Conservation (phyloP, 1,284 basidiomycete genomes). For the Cryptococcus floricola region DNA sequence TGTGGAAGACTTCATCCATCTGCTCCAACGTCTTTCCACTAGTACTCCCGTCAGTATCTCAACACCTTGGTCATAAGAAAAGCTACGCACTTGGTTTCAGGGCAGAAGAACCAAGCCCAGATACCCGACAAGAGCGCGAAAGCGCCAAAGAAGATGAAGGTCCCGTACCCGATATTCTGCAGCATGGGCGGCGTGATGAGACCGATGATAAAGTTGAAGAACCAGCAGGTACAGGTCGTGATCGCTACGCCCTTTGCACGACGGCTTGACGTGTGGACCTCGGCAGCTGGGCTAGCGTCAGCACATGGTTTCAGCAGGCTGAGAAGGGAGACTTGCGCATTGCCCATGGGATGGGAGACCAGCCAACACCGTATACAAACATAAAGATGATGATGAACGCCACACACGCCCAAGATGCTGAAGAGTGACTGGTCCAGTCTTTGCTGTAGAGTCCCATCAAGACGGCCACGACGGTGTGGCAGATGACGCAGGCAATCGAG, state of each 20-base stretch:
- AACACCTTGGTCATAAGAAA: too few species aligned
- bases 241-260: neutral
- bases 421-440: conserved; percentile 20
- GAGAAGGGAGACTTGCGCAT: neutral
- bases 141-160: conserved; percentile 29
- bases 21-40: too few species aligned
- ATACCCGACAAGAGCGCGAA: conserved; percentile 15
- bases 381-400: conserved; percentile 27
- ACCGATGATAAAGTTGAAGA: conserved; percentile 29
- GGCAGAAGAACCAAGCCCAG: conserved; percentile 21
- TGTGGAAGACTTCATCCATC: too few species aligned
- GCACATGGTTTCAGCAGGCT: too few species aligned
- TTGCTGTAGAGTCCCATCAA: conserved; percentile 24
- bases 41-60: too few species aligned
- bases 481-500: conserved; percentile 10
- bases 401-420: conserved; percentile 26
- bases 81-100: conserved; percentile 20
- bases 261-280: conserved; percentile 24
- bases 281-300: conserved; percentile 15
- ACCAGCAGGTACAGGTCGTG: conserved; percentile 30
- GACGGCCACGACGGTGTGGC: conserved; percentile 26
- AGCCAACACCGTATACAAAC: conserved; percentile 16
- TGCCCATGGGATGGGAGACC: conserved; percentile 14
- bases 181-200: conserved; percentile 31
- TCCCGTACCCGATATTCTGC: conserved; percentile 19